These are phyloP conservation scores for Vanrija humicola DNA, from an alignment of 1,284 basidiomycete genomes.

Conservation along the genomic window DNA sequence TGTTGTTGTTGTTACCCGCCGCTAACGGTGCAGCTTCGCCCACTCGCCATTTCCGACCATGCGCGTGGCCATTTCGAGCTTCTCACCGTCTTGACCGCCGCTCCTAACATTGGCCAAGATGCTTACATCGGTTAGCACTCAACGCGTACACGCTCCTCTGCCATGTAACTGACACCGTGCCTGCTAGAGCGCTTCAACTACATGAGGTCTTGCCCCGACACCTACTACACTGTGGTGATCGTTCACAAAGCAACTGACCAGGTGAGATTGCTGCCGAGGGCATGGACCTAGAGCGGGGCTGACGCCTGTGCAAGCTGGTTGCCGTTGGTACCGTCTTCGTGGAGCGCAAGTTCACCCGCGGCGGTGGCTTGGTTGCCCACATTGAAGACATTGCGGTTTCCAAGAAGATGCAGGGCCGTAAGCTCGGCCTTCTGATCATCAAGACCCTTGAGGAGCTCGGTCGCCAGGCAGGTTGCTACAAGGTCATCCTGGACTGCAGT, in stretches of 20 bases:
- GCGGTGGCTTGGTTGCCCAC: slow-evolving; percentile 77
- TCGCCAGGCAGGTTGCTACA: slow-evolving; percentile 76
- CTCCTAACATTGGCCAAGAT: slow-evolving; percentile 65
- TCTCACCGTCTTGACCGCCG: slow-evolving; percentile 73
- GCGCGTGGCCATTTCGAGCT: slow-evolving; percentile 75
- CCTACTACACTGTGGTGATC: slow-evolving; percentile 82
- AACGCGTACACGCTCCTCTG: too few species aligned
- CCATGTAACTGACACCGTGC: background rate
- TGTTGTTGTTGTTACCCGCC: too few species aligned
- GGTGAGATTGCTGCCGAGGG: background rate
- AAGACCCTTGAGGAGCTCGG: slow-evolving; percentile 75
- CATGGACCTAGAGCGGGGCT: too few species aligned
- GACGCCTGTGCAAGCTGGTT: slow-evolving; percentile 60
- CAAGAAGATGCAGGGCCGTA: slow-evolving; percentile 78
- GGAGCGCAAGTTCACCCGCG: slow-evolving; percentile 89
- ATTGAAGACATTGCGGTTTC: slow-evolving; percentile 97
- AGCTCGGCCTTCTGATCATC: slow-evolving; percentile 79
- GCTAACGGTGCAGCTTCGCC: slow-evolving; percentile 65
- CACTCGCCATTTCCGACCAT: slow-evolving; percentile 85
- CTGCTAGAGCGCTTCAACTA: slow-evolving; percentile 58
- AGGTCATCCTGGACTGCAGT: slow-evolving; percentile 94
- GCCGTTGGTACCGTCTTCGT: slow-evolving; percentile 80
- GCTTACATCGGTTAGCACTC: slow-evolving; percentile 54
- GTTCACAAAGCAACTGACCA: slow-evolving; percentile 68
- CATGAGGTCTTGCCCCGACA: slow-evolving; percentile 51